Conservation (phyloP, 441 rosid genomes). For the Corymbia calophylla region DNA sequence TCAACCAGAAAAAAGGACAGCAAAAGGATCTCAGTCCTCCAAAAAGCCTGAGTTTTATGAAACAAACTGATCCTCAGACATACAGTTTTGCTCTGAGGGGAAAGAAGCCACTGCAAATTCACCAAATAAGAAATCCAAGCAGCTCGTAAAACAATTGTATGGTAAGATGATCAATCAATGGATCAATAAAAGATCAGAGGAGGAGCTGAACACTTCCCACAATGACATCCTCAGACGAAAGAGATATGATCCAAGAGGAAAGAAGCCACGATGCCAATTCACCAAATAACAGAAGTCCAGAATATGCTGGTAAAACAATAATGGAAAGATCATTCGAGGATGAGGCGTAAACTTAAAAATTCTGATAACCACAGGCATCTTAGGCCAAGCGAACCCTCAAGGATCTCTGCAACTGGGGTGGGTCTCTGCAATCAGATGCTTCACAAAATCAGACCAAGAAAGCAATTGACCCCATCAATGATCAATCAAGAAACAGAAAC, state of each 20-base stretch:
- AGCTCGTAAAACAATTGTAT: not conserved
- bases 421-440: not conserved
- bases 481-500: not conserved
- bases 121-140: not conserved
- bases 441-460: not conserved
- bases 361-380: not conserved
- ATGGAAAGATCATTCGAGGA: not conserved
- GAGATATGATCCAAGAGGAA: not conserved
- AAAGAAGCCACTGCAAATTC: not conserved
- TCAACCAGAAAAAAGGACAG: not conserved
- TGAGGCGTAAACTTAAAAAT: not conserved
- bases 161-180: not conserved
- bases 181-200: not conserved
- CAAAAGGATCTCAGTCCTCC: not conserved
- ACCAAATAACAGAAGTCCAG: not conserved
- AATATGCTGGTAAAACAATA: not conserved
- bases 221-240: not conserved
- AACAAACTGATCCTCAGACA: not conserved
- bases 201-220: not conserved
- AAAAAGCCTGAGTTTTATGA: not conserved
- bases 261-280: not conserved
- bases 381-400: not conserved
- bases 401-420: not conserved
- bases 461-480: not conserved
- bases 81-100: not conserved